These are phyloP conservation scores for Thuja plicata DNA, from an alignment of 83 land plant species.

Conservation along the genomic window DNA sequence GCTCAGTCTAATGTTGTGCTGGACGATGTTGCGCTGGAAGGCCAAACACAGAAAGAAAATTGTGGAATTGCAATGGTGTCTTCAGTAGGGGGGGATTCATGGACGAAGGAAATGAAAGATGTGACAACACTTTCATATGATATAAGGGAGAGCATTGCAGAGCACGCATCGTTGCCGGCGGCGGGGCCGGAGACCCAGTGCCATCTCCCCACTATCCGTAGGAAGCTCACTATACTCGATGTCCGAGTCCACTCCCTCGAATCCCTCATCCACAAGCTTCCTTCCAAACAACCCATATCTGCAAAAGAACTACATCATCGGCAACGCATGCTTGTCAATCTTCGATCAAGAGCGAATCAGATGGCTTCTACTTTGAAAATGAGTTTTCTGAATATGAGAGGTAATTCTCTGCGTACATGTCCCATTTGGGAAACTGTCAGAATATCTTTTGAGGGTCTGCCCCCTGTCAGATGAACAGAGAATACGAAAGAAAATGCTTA, in stretches of 20 bases:
- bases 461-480: too few species aligned
- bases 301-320: slow-evolving; percentile 65
- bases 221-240: slow-evolving; percentile 58
- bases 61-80: slow-evolving; percentile 52
- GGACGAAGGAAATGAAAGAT: slow-evolving; percentile 62
- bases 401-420: too few species aligned
- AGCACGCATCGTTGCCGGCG: slow-evolving; percentile 37
- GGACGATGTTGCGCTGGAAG: too few species aligned
- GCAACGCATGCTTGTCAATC: slow-evolving; percentile 47
- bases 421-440: too few species aligned
- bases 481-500: too few species aligned
- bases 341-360: slow-evolving; percentile 57
- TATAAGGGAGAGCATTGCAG: slow-evolving; percentile 46
- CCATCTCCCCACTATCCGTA: slow-evolving; percentile 44
- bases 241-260: slow-evolving; percentile 55
- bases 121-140: slow-evolving; percentile 61
- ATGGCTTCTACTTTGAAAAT: slow-evolving; percentile 77
- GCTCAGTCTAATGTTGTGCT: too few species aligned
- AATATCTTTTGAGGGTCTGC: too few species aligned
- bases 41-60: too few species aligned
- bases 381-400: too few species aligned
- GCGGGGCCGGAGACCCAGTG: slow-evolving; percentile 60
- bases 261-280: slow-evolving; percentile 42
- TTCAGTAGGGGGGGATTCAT: slow-evolving; percentile 35
- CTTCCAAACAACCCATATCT: too few species aligned